Base-by-base conservation (phyloP, 2,329 filamentous ascomycete species). In the Nemania diffusa region DNA sequence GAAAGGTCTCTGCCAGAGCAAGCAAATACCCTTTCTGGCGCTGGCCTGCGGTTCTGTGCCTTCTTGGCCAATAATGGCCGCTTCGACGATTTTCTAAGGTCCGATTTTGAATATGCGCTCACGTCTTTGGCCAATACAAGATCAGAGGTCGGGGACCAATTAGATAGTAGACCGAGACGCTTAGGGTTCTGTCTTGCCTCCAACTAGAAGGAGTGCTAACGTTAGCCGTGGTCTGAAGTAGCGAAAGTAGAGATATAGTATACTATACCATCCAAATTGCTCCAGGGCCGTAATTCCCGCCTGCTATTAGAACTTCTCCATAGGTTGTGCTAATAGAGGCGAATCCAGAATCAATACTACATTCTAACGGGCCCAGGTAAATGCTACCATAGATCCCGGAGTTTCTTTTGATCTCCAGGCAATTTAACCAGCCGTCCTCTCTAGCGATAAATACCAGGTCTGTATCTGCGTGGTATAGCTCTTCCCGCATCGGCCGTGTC, bases 371-470 rank as follows among this genome's bases (percentile, higher is more conserved):
- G 7, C 91, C 91, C 64, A 92, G 84, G 61, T 86, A 83, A 52
- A 85, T 84, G 61, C 85, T 82, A 46, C 84, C 83, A 58, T 85
- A 83, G 60, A 90, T 77, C 71, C 87, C 82, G 52, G 84, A 86
- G 69, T 82, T 82, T 5, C 84, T 84, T 50, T 87, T 86, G 65
- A 93, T 88, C 71, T 93, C 90, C 4, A 95, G 79, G 70, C 91
- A 92, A 61, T 90, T 87, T 9, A 97, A 85, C 56, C 90, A 83
- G 2, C 96, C 96, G 76, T 98, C 95, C 79, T 98, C 95, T 62
- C 94, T 89, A 11, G 91, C 92, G 17, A 99, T 82, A 75, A 96
- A 97, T 56, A 98, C 89, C 67, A 91, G 89, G 75, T 98, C 96
- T 40, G 90, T 88, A 20, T 82, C 84, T 61, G 86, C 81, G 59